These are phyloP conservation scores for Globisporangium alternatum DNA, from an alignment of 352 stramenopile species.

Conservation along the genomic window DNA sequence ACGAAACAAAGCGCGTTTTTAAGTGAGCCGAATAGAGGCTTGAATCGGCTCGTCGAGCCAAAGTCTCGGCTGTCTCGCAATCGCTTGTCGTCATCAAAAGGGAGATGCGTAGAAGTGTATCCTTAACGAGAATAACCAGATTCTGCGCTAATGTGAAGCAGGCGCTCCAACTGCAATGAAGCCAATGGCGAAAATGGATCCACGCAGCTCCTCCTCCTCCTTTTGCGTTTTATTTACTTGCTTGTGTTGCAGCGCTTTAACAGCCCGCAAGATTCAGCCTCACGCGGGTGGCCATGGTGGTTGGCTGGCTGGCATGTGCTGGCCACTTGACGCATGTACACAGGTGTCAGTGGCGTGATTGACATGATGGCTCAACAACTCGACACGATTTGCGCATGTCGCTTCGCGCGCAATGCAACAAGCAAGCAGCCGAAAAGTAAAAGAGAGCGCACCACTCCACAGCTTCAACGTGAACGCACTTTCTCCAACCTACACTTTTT, in stretches of 20 bases:
- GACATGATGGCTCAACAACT: background rate
- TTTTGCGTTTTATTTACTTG: background rate
- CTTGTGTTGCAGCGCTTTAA: background rate
- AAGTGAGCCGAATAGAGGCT: background rate
- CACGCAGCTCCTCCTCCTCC: background rate
- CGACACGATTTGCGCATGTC: background rate
- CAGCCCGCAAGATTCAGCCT: background rate
- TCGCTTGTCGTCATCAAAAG: background rate
- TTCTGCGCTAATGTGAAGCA: background rate
- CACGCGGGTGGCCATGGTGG: background rate
- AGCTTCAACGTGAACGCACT: background rate
- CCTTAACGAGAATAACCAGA: background rate
- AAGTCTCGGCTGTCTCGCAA: background rate
- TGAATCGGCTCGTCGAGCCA: background rate
- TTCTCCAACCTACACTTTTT: slow-evolving; percentile 5
- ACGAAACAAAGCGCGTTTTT: too few relatives aligned
- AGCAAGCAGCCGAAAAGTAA: background rate
- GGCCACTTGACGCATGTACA: background rate
- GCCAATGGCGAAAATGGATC: background rate
- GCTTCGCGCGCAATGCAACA: background rate
- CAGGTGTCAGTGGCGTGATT: background rate
- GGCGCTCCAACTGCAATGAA: background rate
- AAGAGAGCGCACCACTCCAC: background rate
- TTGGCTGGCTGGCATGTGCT: background rate
- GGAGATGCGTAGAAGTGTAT: background rate